Percentiles rank a stretch among this genome's conserved stretches.
Conservation (phyloP, 1,284 basidiomycete species). For the Ustilago shanxiensis region DNA sequence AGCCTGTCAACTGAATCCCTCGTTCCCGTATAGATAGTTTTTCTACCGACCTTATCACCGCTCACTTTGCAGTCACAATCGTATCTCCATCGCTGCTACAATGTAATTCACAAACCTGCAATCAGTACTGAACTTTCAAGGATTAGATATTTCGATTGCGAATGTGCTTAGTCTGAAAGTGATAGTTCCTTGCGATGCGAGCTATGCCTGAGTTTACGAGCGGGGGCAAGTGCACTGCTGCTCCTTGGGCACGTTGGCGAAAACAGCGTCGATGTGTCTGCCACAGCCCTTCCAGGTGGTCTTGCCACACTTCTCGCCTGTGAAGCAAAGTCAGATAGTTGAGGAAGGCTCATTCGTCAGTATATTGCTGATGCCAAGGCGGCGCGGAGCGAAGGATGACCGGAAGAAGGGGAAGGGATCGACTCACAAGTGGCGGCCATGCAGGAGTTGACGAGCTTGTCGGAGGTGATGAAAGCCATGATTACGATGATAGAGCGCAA, state of each 20-base stretch:
- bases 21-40: not conserved
- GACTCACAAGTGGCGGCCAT: slow-evolving; percentile 51
- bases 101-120: slow-evolving; percentile 1
- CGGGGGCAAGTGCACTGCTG: slow-evolving; percentile 54
- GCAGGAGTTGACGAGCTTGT: slow-evolving; percentile 44
- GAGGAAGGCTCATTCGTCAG: slow-evolving; percentile 1
- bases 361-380: not conserved
- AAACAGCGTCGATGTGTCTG: slow-evolving; percentile 51
- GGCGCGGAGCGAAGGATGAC: not conserved
- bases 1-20: slow-evolving; percentile 48
- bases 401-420: not conserved
- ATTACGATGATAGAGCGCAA: slow-evolving; percentile 7
- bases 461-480: slow-evolving; percentile 26
- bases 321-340: not conserved
- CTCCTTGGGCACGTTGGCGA: slow-evolving; percentile 39
- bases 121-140: not conserved
- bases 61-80: not conserved
- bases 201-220: slow-evolving; percentile 15
- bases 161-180: not conserved
- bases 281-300: slow-evolving; percentile 59
- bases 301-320: slow-evolving; percentile 60
- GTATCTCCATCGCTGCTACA: not conserved
- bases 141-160: not conserved
- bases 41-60: slow-evolving; percentile 6
- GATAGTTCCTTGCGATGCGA: too few species aligned